Evolutionary conservation across 2,329 filamentous ascomycete species (phyloP).

Genomic region (Colletotrichum theobromicola): DNA sequence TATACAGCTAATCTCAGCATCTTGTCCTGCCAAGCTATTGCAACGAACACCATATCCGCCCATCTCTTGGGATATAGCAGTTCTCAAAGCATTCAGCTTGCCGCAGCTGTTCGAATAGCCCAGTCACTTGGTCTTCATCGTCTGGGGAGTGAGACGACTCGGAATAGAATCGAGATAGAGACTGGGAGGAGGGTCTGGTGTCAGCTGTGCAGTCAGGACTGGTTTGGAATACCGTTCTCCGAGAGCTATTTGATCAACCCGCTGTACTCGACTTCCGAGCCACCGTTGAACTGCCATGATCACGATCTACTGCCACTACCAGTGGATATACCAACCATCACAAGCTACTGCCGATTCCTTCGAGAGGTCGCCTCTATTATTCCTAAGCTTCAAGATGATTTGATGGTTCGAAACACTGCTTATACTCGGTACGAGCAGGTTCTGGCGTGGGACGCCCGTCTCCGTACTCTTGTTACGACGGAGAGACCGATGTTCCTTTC

Average conservation of each 20-base stretch:
- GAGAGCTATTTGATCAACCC: conserved; percentile 32
- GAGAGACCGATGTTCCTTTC: background rate
- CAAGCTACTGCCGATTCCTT: conserved; percentile 33
- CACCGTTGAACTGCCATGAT: conserved; percentile 40
- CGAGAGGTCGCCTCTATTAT: conserved; percentile 36
- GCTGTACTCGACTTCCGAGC: conserved; percentile 35
- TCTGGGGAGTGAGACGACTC: conserved; percentile 30
- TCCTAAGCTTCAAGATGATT: conserved; percentile 35
- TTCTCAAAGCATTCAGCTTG: conserved; percentile 49
- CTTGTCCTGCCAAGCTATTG: background rate
- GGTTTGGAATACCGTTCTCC: background rate
- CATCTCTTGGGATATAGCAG: conserved; percentile 54
- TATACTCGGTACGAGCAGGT: conserved; percentile 41
- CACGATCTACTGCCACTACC: conserved; percentile 27
- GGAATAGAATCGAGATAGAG: background rate
- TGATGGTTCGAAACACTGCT: conserved; percentile 34
- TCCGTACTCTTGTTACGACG: conserved; percentile 32
- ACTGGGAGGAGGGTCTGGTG: background rate
- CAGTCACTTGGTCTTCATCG: conserved; percentile 51
- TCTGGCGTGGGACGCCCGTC: conserved; percentile 34
- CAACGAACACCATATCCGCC: conserved; percentile 27
- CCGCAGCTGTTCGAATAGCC: conserved; percentile 49
- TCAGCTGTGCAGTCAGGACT: background rate
- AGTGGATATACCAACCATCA: conserved; percentile 27
- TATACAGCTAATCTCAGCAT: background rate